These are phyloP conservation scores for Fusarium longipes DNA, from an alignment of 2,329 filamentous ascomycete species.

Conservation along the genomic window DNA sequence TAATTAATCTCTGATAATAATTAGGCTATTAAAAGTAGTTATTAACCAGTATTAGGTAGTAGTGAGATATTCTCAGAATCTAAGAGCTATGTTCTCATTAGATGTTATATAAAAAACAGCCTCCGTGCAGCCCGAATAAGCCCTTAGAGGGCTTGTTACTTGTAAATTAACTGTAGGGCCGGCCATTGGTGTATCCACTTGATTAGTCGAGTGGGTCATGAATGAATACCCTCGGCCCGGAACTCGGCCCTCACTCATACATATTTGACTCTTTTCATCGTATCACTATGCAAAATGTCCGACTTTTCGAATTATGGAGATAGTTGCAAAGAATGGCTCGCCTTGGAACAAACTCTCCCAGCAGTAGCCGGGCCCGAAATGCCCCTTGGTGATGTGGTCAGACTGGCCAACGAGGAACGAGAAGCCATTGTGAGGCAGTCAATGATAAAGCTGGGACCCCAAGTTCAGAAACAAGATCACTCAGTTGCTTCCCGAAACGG, in stretches of 20 bases:
- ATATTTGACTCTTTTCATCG: not conserved
- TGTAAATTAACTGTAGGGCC: too few relatives aligned
- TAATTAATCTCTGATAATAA: too few relatives aligned
- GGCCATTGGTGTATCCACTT: not conserved
- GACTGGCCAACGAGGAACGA: not conserved
- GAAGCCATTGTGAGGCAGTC: not conserved
- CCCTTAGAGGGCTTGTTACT: too few relatives aligned
- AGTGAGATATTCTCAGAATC: too few relatives aligned
- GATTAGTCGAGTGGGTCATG: not conserved
- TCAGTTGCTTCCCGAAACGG: not conserved
- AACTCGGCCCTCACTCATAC: not conserved
- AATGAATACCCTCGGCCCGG: not conserved
- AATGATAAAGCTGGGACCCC: not conserved
- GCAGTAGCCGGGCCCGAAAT: not conserved
- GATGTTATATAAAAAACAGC: too few relatives aligned
- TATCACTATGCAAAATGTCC: not conserved
- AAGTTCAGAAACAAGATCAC: not conserved
- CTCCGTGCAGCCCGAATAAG: too few relatives aligned
- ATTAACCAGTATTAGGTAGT: too few relatives aligned
- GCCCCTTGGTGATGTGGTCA: not conserved
- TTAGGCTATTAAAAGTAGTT: too few relatives aligned
- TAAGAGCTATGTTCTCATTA: too few relatives aligned
- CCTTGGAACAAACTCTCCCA: not conserved
- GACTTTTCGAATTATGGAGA: slow-evolving; percentile 7
- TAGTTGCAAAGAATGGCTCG: slow-evolving; percentile 1